Evolutionary conservation across 768 basidiomycete genomes (phyloP).

Genomic region (Russula emetica): DNA sequence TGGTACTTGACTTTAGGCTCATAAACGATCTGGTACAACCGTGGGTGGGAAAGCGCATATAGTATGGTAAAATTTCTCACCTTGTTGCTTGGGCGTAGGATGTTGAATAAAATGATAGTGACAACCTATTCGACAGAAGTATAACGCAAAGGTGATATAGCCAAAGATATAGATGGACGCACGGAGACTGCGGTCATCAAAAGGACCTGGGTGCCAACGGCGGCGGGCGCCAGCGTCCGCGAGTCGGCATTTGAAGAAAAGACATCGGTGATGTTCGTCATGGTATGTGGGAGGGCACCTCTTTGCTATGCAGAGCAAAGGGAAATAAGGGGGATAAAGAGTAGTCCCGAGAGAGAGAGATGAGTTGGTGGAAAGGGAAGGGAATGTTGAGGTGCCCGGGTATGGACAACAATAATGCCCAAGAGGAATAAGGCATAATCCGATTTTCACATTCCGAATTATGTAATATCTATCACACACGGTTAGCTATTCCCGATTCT

Average conservation of each 20-base stretch:
- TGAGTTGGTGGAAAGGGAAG: background rate
- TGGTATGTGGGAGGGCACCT: slow-evolving; percentile 20
- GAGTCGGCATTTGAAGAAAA: slow-evolving; percentile 35
- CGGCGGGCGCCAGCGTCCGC: slow-evolving; percentile 73
- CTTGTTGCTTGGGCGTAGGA: slow-evolving; percentile 87
- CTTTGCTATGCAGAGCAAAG: slow-evolving; percentile 1
- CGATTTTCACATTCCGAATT: background rate
- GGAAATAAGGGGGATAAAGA: background rate
- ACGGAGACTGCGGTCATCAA: slow-evolving; percentile 74
- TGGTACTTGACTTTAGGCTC: slow-evolving; percentile 94
- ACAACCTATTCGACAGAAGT: slow-evolving; percentile 41
- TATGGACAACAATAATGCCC: background rate
- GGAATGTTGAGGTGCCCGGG: background rate
- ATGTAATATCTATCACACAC: background rate
- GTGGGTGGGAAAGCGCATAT: background rate
- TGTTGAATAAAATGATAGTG: slow-evolving; percentile 73
- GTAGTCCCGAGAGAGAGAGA: background rate
- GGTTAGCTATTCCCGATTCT: slow-evolving; percentile 38
- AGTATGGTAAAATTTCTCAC: slow-evolving; percentile 35
- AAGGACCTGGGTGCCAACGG: slow-evolving; percentile 72
- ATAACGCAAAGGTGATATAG: slow-evolving; percentile 5
- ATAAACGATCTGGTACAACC: slow-evolving; percentile 65
- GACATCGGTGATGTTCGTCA: slow-evolving; percentile 36
- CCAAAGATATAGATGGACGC: slow-evolving; percentile 32
- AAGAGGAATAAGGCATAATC: background rate